These are phyloP conservation scores for Boechera stricta DNA, from an alignment of 345 rosid species.

Conservation along the genomic window DNA sequence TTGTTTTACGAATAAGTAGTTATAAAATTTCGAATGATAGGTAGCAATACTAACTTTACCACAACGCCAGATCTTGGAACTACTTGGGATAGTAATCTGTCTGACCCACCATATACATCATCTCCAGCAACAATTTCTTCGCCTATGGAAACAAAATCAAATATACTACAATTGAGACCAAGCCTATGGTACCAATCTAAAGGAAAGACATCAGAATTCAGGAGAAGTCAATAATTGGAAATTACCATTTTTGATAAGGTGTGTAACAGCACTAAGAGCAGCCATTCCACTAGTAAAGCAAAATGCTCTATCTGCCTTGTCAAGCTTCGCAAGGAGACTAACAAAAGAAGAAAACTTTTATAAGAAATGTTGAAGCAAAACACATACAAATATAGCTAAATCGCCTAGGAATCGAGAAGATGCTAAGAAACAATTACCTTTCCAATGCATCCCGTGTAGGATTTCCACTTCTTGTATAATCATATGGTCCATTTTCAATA, in stretches of 20 bases:
- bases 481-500: slow-evolving; percentile 77
- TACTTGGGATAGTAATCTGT: slow-evolving; percentile 84
- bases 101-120: slow-evolving; percentile 94
- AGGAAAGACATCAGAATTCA: background rate
- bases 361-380: slow-evolving; percentile 7
- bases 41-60: slow-evolving; percentile 69
- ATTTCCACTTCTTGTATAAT: slow-evolving; percentile 98
- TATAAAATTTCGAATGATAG: background rate
- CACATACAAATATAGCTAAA: slow-evolving; percentile 15
- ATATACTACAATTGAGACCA: slow-evolving; percentile 19
- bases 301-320: slow-evolving; percentile 92
- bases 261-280: slow-evolving; percentile 84
- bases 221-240: background rate
- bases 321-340: slow-evolving; percentile 93
- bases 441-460: slow-evolving; percentile 90
- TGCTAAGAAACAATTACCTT: slow-evolving; percentile 51
- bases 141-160: slow-evolving; percentile 50
- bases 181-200: background rate
- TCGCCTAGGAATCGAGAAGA: slow-evolving; percentile 8
- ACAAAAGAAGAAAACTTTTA: slow-evolving; percentile 16
- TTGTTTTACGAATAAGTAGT: slow-evolving; percentile 14
- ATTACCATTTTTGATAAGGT: slow-evolving; percentile 73
- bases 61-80: slow-evolving; percentile 74
- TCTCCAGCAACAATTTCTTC: slow-evolving; percentile 94
- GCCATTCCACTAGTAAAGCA: slow-evolving; percentile 99